Percentiles rank a stretch among this genome's conserved stretches.
phyloP scores from a whole-genome alignment of 805 yeast genomes.

The Yamadazyma sp. region DNA sequence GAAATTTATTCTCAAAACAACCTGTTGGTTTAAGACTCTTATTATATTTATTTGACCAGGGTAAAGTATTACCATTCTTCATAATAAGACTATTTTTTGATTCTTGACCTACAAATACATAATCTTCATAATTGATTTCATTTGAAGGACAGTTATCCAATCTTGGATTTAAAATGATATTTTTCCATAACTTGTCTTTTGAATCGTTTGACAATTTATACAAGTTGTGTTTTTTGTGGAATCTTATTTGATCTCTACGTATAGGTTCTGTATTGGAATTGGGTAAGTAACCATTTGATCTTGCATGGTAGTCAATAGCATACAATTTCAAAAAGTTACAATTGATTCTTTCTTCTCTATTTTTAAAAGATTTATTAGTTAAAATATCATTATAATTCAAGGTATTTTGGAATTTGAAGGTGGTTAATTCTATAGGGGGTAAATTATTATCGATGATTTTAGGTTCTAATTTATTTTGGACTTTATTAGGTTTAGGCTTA shows the following conservation, averaged over 20 bases:
- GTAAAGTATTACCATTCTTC: slow-evolving; percentile 21
- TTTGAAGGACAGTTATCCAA: slow-evolving; percentile 30
- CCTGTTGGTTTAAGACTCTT: slow-evolving; percentile 35
- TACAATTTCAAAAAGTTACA: slow-evolving; percentile 47
- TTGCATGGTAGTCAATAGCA: slow-evolving; percentile 46
- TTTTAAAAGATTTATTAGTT: slow-evolving; percentile 12
- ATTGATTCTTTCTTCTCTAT: slow-evolving; percentile 51
- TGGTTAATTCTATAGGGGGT: slow-evolving; percentile 18
- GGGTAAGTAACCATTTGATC: slow-evolving; percentile 28
- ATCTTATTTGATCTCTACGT: slow-evolving; percentile 17
- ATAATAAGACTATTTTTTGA: slow-evolving; percentile 12
- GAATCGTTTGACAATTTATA: slow-evolving; percentile 39
- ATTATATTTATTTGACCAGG: slow-evolving; percentile 21
- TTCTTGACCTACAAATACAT: slow-evolving; percentile 23
- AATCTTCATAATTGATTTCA: slow-evolving; percentile 19
- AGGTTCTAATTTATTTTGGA: no score
- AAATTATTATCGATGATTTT: no score
- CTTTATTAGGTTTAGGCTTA: no score
- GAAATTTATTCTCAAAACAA: slow-evolving; percentile 17
- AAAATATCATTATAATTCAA: slow-evolving; percentile 2
- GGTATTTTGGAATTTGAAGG: slow-evolving; percentile 11
- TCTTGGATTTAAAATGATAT: slow-evolving; percentile 52
- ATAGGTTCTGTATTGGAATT: slow-evolving; percentile 14
- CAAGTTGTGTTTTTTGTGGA: slow-evolving; percentile 24
- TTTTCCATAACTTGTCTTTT: slow-evolving; percentile 51